Percentiles rank a stretch among this genome's conserved stretches.
phyloP scores from a whole-genome alignment of 345 rosid genomes.

The Aquilaria sinensis region DNA sequence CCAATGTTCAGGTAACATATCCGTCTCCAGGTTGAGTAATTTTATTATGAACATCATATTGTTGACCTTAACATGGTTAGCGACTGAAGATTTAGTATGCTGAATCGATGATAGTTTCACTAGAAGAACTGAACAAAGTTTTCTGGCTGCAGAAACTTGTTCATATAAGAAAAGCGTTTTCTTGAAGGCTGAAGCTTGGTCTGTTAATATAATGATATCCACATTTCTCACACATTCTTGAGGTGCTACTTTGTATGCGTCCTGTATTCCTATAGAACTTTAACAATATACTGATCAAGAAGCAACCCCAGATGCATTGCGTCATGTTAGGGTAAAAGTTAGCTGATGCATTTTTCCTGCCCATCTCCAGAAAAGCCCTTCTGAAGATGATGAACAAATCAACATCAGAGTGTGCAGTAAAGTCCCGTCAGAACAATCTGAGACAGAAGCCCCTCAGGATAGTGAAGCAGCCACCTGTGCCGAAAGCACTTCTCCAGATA shows the following conservation, averaged over 20 bases:
- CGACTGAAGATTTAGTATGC: background rate
- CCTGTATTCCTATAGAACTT: too few species aligned
- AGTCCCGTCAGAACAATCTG: conserved; percentile 20
- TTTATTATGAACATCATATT: too few species aligned
- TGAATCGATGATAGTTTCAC: background rate
- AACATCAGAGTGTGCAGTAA: conserved; percentile 15
- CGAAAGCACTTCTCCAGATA: conserved; percentile 13
- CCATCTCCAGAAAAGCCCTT: conserved; percentile 50
- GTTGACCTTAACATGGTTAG: too few species aligned
- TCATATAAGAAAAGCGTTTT: too few species aligned
- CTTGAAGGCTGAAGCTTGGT: too few species aligned
- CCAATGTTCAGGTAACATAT: conserved; percentile 42
- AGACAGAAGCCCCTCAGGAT: conserved; percentile 19
- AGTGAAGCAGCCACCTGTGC: conserved; percentile 17
- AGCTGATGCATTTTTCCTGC: conserved; percentile 2
- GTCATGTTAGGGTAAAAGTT: background rate
- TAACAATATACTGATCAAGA: too few species aligned
- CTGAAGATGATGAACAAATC: conserved; percentile 50
- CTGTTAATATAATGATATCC: too few species aligned
- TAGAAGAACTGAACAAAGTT: conserved; percentile 1
- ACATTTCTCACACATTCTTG: too few species aligned
- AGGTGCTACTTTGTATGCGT: too few species aligned
- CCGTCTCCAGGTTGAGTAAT: background rate
- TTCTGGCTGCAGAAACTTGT: background rate
- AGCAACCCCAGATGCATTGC: too few species aligned